These are phyloP conservation scores for Santalum album DNA, from an alignment of 164 flowering plant genomes.

Conservation along the genomic window DNA sequence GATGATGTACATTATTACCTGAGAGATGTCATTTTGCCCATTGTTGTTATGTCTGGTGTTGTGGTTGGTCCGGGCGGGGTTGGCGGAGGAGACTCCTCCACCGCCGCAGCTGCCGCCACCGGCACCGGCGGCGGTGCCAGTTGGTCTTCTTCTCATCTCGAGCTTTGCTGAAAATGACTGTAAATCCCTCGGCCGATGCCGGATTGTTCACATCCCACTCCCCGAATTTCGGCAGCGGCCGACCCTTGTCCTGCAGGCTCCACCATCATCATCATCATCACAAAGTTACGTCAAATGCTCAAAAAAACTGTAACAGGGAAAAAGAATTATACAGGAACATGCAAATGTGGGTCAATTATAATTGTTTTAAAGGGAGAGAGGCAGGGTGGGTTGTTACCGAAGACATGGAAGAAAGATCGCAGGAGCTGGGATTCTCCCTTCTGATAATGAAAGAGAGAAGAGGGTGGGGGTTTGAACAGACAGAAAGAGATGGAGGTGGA, in stretches of 20 bases:
- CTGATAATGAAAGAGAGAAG: neutral
- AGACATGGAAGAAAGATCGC: conserved; percentile 8
- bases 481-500: conserved; percentile 1
- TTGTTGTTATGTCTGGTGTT: conserved; percentile 2
- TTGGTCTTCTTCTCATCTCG: conserved; percentile 32
- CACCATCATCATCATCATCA: too few species aligned
- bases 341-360: too few species aligned
- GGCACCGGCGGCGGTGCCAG: conserved; percentile 8
- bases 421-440: neutral
- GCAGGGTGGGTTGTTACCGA: conserved; percentile 14
- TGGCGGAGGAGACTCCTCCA: too few species aligned
- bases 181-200: conserved; percentile 37
- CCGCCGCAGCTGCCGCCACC: neutral
- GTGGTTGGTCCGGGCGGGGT: conserved; percentile 8
- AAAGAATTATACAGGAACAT: too few species aligned
- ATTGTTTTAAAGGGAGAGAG: neutral
- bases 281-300: too few species aligned
- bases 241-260: conserved; percentile 27
- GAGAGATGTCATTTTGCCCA: too few species aligned
- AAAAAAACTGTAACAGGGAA: too few species aligned
- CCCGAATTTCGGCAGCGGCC: conserved; percentile 40
- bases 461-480: too few species aligned
- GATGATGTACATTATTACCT: too few species aligned
- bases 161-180: conserved; percentile 40
- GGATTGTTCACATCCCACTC: conserved; percentile 51